Base-by-base conservation (phyloP, 2,329 filamentous ascomycete genomes). In the Colletotrichum coccodes region DNA sequence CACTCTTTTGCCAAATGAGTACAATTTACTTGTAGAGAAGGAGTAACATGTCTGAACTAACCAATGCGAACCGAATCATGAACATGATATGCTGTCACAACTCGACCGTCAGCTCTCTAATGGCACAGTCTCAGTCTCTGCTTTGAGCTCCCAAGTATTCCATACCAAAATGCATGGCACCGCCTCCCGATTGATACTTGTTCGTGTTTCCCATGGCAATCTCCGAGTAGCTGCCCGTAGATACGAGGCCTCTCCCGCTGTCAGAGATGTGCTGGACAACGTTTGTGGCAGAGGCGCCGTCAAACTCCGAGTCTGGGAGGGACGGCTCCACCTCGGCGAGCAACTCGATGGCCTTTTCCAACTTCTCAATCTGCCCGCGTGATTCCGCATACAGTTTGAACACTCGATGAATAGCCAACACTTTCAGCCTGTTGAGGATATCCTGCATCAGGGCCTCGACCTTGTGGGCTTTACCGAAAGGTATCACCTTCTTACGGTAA, bases 311-410 rank as follows among this genome's bases (percentile, higher is more conserved):
- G 42, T 64, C 60, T 40, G 42, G 50, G 18, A 64, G 52, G 21
- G 60, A 64, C 9, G 60, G 60, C 34, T 58, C 60, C n/a, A 64
- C 60, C 21, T 64, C 60, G 5, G 60, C 56, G 14, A 64, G 23
- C n/a, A 32, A 34, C 23, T 28, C 30, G 42, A 64, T 64, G 23
- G 60, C 60, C 3, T 28, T 23, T 21, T 56, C 50, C 14, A 64
- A 42, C 14, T 40, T 49, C 40, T 32, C 60, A 11, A 64, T 32
- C 23, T 64, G 52, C 21, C 44, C 36, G 6, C 49, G 60, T 4
- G 46, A 58, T 8, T 64, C 60, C 8, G 60, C 52, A 12, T 38
- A 34, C 23, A 42, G 32, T 34, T 40, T 64, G 52, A 64, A 64
- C 18, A 42, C 46, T 12, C 50, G 60, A 12, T 57, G 52, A 26